Conservation (phyloP, 148 eudicot species). For the Cornus kousa region DNA sequence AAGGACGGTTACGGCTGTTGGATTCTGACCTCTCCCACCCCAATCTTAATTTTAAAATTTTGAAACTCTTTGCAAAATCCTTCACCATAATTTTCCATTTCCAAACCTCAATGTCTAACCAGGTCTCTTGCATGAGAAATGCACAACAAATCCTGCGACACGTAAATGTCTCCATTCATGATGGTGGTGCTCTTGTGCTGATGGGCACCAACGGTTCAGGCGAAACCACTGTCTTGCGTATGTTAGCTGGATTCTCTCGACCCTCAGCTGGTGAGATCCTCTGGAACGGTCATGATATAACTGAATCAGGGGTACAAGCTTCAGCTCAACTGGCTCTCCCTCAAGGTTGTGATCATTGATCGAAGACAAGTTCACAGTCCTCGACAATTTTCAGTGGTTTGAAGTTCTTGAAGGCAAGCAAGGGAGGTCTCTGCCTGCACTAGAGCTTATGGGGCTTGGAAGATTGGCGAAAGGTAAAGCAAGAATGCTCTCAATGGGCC, state of each 20-base stretch:
- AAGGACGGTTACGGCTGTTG: too few relatives aligned
- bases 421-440: slow-evolving; percentile 73
- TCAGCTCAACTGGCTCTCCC: slow-evolving; percentile 90
- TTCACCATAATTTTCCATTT: neutral
- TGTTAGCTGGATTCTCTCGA: slow-evolving; percentile 77
- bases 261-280: slow-evolving; percentile 93
- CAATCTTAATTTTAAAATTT: neutral
- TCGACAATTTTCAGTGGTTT: slow-evolving; percentile 85
- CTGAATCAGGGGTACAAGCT: slow-evolving; percentile 84
- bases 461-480: slow-evolving; percentile 77
- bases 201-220: slow-evolving; percentile 88
- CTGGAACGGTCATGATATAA: slow-evolving; percentile 89
- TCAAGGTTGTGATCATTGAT: slow-evolving; percentile 63
- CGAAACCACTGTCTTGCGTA: slow-evolving; percentile 75
- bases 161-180: slow-evolving; percentile 70
- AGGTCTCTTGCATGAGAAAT: slow-evolving; percentile 93
- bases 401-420: slow-evolving; percentile 86
- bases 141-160: slow-evolving; percentile 90
- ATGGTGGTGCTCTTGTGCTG: slow-evolving; percentile 81
- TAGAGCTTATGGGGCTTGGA: slow-evolving; percentile 86
- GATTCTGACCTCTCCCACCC: too few relatives aligned
- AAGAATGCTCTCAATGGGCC: slow-evolving; percentile 87
- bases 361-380: slow-evolving; percentile 66
- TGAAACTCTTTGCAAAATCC: neutral
- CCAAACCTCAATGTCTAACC: slow-evolving; percentile 38